These are phyloP conservation scores for Platismatia glauca DNA, from an alignment of 495 filamentous ascomycete genomes.

Conservation along the genomic window DNA sequence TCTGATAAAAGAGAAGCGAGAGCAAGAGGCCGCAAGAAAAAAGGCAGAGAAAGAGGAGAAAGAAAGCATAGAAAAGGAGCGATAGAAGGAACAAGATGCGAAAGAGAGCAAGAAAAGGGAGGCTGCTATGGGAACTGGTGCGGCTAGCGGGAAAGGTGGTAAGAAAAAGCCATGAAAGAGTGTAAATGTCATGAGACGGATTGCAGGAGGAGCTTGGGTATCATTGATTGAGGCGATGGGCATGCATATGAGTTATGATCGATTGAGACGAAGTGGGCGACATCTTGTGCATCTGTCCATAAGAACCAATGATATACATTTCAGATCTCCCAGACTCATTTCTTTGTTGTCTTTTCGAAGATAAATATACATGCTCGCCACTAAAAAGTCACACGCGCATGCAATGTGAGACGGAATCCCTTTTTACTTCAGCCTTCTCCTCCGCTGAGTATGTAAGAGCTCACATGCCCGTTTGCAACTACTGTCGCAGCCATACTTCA, in stretches of 20 bases:
- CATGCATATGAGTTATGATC: constrained; percentile 2
- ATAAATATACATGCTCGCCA: background rate
- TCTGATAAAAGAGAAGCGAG: constrained; percentile 74
- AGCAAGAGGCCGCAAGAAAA: constrained; percentile 72
- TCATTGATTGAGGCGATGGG: background rate
- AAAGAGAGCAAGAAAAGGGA: constrained; percentile 33
- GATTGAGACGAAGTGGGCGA: constrained; percentile 2
- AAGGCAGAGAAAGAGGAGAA: constrained; percentile 72
- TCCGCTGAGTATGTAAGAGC: background rate
- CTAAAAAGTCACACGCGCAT: no score
- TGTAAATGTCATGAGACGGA: background rate
- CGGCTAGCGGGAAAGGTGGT: constrained; percentile 18
- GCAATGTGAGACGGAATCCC: no score
- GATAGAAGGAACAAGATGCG: constrained; percentile 30
- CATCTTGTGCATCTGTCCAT: constrained; percentile 1
- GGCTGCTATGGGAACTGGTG: constrained; percentile 20
- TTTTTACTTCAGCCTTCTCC: no score
- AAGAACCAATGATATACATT: background rate
- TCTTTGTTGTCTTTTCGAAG: background rate
- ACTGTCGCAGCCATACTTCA: background rate
- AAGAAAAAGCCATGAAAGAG: constrained; percentile 21
- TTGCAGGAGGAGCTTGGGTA: background rate
- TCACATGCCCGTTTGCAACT: background rate
- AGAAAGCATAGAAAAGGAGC: constrained; percentile 48
- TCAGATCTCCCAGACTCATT: background rate